Percentiles rank a stretch among this genome's conserved stretches.
Evolutionary conservation across 2,329 filamentous ascomycete genomes (phyloP).

Genomic region (Trichoderma sp.): DNA sequence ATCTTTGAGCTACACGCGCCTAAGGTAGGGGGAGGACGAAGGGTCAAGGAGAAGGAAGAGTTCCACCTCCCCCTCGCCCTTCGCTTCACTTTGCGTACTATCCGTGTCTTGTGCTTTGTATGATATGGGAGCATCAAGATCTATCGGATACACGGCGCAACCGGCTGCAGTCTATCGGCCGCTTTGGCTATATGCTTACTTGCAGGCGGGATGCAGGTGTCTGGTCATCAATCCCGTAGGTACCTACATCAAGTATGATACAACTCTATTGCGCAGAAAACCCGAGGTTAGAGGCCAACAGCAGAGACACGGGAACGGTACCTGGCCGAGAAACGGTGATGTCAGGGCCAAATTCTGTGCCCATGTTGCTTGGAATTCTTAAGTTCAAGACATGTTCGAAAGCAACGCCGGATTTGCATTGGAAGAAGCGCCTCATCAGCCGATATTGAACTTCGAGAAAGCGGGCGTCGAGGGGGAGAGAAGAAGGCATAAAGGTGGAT

Average conservation of each 20-base stretch:
- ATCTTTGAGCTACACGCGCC: not conserved
- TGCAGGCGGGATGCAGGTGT: constrained; percentile 1
- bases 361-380: not conserved
- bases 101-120: not conserved
- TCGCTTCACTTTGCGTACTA: not conserved
- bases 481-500: not conserved
- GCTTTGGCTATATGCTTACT: constrained; percentile 14
- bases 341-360: not conserved
- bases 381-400: not conserved
- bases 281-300: not conserved
- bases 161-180: not conserved
- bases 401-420: not conserved
- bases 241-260: not conserved
- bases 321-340: not conserved
- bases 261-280: not conserved
- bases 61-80: not conserved
- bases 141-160: constrained; percentile 6
- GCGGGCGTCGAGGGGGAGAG: not conserved
- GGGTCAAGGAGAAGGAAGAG: not conserved
- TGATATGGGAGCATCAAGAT: not conserved
- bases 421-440: not conserved
- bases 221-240: not conserved
- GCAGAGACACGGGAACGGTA: not conserved
- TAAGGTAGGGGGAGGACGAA: not conserved
- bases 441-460: constrained; percentile 5